phyloP scores from a whole-genome alignment of 345 rosid species.

The Gossypium australe region DNA sequence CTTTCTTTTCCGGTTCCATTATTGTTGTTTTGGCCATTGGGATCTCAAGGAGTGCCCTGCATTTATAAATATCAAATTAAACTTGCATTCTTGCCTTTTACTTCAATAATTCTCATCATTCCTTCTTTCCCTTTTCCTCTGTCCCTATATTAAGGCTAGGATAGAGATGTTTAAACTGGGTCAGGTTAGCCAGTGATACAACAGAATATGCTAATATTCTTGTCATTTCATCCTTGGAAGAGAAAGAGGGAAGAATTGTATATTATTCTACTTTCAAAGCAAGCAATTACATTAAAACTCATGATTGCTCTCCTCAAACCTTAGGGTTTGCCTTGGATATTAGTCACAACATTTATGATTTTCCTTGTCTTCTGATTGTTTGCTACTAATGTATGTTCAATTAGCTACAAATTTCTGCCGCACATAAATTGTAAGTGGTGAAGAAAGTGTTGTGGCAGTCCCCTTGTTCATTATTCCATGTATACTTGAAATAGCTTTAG shows the following conservation, averaged over 20 bases:
- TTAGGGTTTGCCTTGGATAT: background rate
- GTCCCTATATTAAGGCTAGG: background rate
- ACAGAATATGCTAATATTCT: background rate
- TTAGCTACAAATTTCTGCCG: background rate
- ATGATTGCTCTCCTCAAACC: background rate
- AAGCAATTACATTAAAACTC: background rate
- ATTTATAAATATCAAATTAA: background rate
- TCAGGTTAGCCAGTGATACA: background rate
- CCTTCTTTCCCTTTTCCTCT: background rate
- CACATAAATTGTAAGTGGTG: background rate
- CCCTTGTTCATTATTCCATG: background rate
- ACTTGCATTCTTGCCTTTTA: background rate
- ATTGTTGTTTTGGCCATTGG: background rate
- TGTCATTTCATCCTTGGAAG: background rate
- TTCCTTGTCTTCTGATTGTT: background rate
- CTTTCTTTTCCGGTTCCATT: background rate
- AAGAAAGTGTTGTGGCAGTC: background rate
- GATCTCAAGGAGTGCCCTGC: background rate
- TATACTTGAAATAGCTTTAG: background rate
- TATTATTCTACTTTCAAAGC: background rate
- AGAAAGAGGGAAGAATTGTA: background rate
- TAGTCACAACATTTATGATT: background rate
- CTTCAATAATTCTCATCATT: background rate
- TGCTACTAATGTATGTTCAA: background rate
- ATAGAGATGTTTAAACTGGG: background rate